A percentile compares a stretch with the other conserved stretches of the same genome.
Conservation (phyloP, 345 rosid species). For the Brassica carinata region DNA sequence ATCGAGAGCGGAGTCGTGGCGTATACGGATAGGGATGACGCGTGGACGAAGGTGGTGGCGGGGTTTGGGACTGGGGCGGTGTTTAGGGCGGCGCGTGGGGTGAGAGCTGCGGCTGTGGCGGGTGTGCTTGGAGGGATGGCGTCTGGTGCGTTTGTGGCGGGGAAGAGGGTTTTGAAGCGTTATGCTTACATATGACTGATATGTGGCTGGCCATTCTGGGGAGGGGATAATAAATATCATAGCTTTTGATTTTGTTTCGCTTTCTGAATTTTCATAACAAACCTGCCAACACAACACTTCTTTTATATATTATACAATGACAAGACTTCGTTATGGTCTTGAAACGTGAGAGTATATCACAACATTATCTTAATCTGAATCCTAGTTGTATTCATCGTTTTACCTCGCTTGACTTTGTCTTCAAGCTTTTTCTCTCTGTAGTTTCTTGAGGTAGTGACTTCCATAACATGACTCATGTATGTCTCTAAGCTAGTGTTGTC, state of each 20-base stretch:
- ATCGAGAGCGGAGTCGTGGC: conserved; percentile 72
- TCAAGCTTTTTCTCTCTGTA: no score
- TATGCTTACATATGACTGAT: conserved; percentile 57
- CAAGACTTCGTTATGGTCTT: background rate
- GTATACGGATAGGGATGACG: conserved; percentile 66
- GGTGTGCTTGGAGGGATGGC: conserved; percentile 83
- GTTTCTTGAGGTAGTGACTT: no score
- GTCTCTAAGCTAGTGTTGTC: background rate
- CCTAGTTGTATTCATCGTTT: background rate
- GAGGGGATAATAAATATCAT: conserved; percentile 1
- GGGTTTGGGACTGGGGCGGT: conserved; percentile 87
- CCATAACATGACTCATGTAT: background rate
- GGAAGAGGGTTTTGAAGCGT: conserved; percentile 73
- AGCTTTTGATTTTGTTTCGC: conserved; percentile 14
- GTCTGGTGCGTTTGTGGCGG: conserved; percentile 73
- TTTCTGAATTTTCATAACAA: conserved; percentile 3
- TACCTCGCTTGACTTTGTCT: no score
- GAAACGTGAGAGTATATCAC: background rate
- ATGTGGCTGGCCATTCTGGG: background rate
- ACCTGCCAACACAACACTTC: background rate
- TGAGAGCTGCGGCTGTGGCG: conserved; percentile 90
- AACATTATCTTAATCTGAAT: background rate
- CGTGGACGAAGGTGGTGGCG: conserved; percentile 88
- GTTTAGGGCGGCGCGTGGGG: conserved; percentile 82
- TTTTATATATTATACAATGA: background rate